Conservation (phyloP, 1,284 basidiomycete genomes). For the Rhodotorula mucilaginosa region DNA sequence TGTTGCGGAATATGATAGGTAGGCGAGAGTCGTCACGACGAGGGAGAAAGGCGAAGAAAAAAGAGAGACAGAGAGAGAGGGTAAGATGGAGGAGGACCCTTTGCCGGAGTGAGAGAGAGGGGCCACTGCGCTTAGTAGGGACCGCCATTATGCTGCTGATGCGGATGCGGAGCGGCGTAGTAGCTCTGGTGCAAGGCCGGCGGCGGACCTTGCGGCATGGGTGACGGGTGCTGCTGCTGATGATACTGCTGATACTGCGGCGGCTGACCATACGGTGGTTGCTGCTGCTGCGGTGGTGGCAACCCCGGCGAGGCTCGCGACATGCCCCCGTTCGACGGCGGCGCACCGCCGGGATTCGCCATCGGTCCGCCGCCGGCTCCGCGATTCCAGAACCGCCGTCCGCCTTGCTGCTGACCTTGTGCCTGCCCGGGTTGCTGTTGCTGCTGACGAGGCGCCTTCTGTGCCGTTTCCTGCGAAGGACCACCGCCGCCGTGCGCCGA, state of each 20-base stretch:
- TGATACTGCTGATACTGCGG: neutral
- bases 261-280: neutral
- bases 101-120: neutral
- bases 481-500: neutral
- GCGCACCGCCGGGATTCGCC: neutral
- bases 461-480: neutral
- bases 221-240: neutral
- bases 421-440: neutral
- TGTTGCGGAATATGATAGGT: neutral
- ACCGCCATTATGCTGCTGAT: neutral
- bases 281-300: neutral
- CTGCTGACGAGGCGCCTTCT: neutral
- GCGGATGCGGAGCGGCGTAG: neutral
- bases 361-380: neutral
- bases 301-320: neutral
- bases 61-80: neutral
- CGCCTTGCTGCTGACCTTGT: conserved; percentile 13
- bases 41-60: neutral
- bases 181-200: neutral
- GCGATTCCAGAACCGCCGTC: conserved; percentile 20
- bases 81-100: neutral
- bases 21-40: neutral
- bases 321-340: neutral
- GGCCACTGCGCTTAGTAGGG: neutral
- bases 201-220: neutral